Evolutionary conservation across 192 early-diverging fungal species (phyloP).

Genomic region (Entomortierella parvispora): DNA sequence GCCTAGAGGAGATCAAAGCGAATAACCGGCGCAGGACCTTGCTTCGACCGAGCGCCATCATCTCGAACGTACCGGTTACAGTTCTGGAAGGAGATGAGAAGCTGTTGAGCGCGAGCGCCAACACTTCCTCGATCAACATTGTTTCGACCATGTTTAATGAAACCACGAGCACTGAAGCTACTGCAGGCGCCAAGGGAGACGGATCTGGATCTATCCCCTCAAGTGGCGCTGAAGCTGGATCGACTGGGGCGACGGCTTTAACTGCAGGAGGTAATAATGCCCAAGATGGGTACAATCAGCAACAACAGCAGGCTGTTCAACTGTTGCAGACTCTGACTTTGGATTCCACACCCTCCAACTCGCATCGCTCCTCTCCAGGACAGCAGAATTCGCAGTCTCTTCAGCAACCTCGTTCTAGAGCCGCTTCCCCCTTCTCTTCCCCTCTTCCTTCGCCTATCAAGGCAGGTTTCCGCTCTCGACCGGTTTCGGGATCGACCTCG

Average conservation of each 20-base stretch:
- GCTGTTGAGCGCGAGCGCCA: conserved; percentile 52
- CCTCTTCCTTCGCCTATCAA: conserved; percentile 48
- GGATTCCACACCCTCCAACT: conserved; percentile 5
- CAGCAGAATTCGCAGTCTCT: conserved; percentile 23
- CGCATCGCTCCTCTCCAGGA: background rate
- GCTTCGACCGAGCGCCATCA: conserved; percentile 50
- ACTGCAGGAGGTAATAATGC: background rate
- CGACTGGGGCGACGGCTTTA: background rate
- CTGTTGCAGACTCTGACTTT: conserved; percentile 37
- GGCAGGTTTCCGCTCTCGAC: conserved; percentile 44
- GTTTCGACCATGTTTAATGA: conserved; percentile 51
- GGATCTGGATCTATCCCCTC: conserved; percentile 27
- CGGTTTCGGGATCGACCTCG: conserved; percentile 45
- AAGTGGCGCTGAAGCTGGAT: background rate
- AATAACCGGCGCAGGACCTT: conserved; percentile 42
- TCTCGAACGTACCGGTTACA: conserved; percentile 49
- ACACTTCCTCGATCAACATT: conserved; percentile 52
- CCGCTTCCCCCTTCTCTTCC: conserved; percentile 33
- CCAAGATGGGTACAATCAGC: conserved; percentile 20
- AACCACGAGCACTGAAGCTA: background rate
- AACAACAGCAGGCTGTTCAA: conserved; percentile 51
- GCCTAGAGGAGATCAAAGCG: conserved; percentile 44
- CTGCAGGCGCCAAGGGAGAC: background rate
- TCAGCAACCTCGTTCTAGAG: conserved; percentile 25
- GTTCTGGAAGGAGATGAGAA: conserved; percentile 52